Evolutionary conservation across 2,329 filamentous ascomycete genomes (phyloP), one percentile per base, ranked within the genome.

Genomic region (Thelonectria olida): DNA sequence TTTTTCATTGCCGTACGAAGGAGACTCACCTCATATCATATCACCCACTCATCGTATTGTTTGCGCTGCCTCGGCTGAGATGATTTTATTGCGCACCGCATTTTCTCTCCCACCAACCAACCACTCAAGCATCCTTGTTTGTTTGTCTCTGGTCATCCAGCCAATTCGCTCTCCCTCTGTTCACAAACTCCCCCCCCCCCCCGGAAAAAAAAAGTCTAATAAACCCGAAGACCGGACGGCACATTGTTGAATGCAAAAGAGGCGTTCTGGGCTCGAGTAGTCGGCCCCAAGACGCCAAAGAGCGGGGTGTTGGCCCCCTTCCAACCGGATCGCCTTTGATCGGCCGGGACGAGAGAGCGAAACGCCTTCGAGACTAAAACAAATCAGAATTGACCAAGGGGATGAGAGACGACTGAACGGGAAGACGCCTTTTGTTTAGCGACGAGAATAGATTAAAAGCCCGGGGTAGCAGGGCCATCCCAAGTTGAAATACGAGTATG

Each of bases 111-210:
- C 25, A 34, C n/a, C 52, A 41, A 23, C n/a, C 19, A 31, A 39
- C 34, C 31, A 15, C 34, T 17, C 34, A 49, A 19, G 15, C 34
- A 49, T 50, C 45, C 53, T 42, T 42, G 53, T 42, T 20, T n/a
- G 41, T 34, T 34, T 66, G n/a, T n/a, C 67, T 64, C 62, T 65
- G 66, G 61, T 67, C 36, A 39, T 39, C 12, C 28, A 7, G 28
- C 12, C 28, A n/a, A n/a, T 12, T 12, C 28, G 7, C 28, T 31
- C 28, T 31, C 28, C 17, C 5, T 41, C 38, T 17, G 5, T 15
- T 10, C 38, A 41, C 17, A 41, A 41, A 23, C 38, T 17, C 15
- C 34, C 12, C 9, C n/a, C 17, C n/a, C 36, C 12, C 7, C 36
- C 5, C 17, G 15, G 20, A 9, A 23, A 22, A 44, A 10, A 23